Conservation (phyloP, 208 protist species). For the Trypanosomatidae sp. region DNA sequence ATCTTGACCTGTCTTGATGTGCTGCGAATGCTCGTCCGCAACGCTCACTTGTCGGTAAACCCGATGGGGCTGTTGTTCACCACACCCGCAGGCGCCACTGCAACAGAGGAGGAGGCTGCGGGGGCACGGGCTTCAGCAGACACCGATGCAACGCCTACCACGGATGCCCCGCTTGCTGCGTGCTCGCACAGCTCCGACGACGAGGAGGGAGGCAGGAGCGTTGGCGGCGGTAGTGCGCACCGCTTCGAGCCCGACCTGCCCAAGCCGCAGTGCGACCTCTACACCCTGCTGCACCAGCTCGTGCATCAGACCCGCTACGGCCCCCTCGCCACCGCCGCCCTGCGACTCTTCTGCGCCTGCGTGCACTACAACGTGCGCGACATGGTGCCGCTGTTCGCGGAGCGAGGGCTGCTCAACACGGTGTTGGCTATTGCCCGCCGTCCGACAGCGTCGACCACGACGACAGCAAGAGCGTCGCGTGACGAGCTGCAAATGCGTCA, state of each 20-base stretch:
- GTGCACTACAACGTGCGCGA: constrained; percentile 85
- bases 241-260: constrained; percentile 2
- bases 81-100: neutral
- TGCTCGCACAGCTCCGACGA: neutral
- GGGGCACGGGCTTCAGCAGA: constrained; percentile 4
- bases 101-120: too few species aligned
- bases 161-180: neutral
- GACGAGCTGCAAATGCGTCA: too few species aligned
- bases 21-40: constrained; percentile 41
- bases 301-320: constrained; percentile 60
- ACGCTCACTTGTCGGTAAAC: constrained; percentile 28
- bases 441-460: neutral
- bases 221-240: too few species aligned
- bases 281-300: constrained; percentile 56
- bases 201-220: too few species aligned
- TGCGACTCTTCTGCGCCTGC: constrained; percentile 63
- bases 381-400: constrained; percentile 76
- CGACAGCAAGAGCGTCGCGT: too few species aligned
- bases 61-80: constrained; percentile 25
- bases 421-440: constrained; percentile 46
- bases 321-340: constrained; percentile 40
- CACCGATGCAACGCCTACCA: neutral
- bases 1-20: constrained; percentile 56
- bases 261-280: constrained; percentile 43
- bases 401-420: constrained; percentile 72